Evolutionary conservation across 495 filamentous ascomycete species (phyloP), one percentile per base, ranked within the genome.

Genomic region (Hypomontagnella submonticulosa): DNA sequence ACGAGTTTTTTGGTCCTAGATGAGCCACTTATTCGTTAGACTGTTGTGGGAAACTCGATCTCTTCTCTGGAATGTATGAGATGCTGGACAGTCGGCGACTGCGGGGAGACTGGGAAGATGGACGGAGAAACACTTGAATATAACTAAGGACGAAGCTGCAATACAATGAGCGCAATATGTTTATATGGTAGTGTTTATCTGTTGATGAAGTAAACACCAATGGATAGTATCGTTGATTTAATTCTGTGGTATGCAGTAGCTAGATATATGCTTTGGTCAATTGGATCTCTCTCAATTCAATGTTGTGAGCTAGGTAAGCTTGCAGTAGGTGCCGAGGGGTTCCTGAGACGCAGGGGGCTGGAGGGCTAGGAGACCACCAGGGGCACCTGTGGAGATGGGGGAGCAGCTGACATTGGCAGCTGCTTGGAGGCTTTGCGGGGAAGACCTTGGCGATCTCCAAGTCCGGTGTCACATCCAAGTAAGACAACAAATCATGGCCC

Each of bases 291-390:
- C 33, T 32, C n/a, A n/a, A n/a, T n/a, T n/a, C n/a, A n/a, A n/a
- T n/a, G 23, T 27, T 18, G 32, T 38, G 30, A 20, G 37, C 37
- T 55, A 38, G 52, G 34, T 50, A 58, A 59, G 49, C 37, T 49
- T 43, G 33, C 20, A 27, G 52, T 53, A 54, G 48, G 34, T 68
- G 54, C 59, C 58, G 58, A 54, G 52, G 23, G 48, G 65, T 68
- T 63, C 59, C 65, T 68, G 65, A 68, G 58, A 68, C 59, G 65
- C 59, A 63, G 55, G 59, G 59, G 49, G 57, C 19, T 32, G 23
- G 23, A 27, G 23, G 23, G 23, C 23, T n/a, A 20, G 47, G 41
- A 18, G 37, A 38, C 16, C 36, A 30, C 23, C 19, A 40, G 40
- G 46, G 56, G 38, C n/a, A n/a, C n/a, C n/a, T n/a, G n/a, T n/a